Evolutionary conservation across 2,329 filamentous ascomycete species (phyloP).

Genomic region (Stachybotrys echinatus): DNA sequence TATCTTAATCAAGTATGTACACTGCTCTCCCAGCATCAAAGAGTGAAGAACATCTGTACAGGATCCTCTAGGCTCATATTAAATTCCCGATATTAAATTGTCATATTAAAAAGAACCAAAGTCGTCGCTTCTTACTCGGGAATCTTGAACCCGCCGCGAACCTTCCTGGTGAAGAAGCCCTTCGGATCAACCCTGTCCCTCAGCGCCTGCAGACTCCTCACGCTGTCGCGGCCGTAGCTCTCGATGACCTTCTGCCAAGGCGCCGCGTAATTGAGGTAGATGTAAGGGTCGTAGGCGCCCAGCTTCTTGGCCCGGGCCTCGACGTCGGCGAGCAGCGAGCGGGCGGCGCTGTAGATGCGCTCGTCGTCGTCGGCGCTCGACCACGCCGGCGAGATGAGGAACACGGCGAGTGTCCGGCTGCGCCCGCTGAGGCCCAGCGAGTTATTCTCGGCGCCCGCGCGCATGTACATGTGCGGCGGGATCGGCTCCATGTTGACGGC

Average conservation of each 20-base stretch:
- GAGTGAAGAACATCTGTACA: no score
- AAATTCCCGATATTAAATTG: no score
- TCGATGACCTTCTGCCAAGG: constrained; percentile 2
- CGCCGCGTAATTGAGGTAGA: background rate
- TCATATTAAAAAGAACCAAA: no score
- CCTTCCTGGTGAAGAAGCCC: background rate
- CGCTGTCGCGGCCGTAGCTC: background rate
- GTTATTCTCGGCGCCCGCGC: background rate
- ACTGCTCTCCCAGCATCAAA: no score
- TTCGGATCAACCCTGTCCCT: background rate
- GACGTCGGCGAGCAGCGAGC: background rate
- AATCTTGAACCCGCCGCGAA: background rate
- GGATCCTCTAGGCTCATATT: no score
- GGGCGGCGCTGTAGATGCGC: background rate
- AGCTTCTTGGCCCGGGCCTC: background rate
- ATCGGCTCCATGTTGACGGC: background rate
- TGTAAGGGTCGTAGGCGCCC: background rate
- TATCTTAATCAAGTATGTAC: no score
- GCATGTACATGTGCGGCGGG: background rate
- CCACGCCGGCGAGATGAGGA: background rate
- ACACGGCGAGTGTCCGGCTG: background rate
- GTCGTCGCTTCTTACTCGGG: background rate
- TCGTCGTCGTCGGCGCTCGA: background rate
- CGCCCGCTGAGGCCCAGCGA: background rate
- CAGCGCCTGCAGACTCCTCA: background rate